Evolutionary conservation across 2,329 filamentous ascomycete genomes (phyloP).

Genomic region (Whalleya microplaca): DNA sequence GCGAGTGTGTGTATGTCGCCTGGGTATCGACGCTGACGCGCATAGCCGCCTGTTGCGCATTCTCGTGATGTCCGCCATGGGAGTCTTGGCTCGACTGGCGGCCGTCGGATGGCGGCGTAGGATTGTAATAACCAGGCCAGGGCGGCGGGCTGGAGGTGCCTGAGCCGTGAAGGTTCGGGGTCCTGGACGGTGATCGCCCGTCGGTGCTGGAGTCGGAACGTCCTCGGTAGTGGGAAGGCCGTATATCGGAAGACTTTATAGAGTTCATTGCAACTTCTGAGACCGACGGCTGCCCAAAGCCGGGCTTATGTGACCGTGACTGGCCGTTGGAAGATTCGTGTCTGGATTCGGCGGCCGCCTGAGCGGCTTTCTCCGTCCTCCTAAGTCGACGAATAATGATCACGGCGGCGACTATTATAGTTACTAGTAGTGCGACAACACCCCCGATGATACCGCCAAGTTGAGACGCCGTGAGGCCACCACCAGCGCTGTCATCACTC

Average conservation of each 20-base stretch:
- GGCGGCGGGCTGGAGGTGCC: conserved; percentile 26
- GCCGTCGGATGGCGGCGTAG: conserved; percentile 23
- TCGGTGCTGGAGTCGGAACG: conserved; percentile 23
- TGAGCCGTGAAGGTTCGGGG: conserved; percentile 24
- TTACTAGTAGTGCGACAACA: conserved; percentile 50
- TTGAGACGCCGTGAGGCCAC: conserved; percentile 44
- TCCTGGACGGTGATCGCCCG: conserved; percentile 24
- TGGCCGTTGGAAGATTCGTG: conserved; percentile 39
- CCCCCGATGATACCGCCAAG: conserved; percentile 60
- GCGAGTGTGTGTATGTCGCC: conserved; percentile 43
- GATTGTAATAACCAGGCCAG: conserved; percentile 20
- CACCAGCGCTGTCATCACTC: conserved; percentile 25
- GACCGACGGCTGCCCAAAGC: conserved; percentile 43
- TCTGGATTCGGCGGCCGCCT: conserved; percentile 41
- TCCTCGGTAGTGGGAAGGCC: conserved; percentile 30
- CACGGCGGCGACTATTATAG: conserved; percentile 50
- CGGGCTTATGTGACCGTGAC: conserved; percentile 41
- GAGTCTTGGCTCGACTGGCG: conserved; percentile 37
- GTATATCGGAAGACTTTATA: conserved; percentile 42
- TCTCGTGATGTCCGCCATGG: conserved; percentile 30
- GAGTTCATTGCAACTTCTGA: conserved; percentile 49
- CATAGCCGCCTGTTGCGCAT: conserved; percentile 16
- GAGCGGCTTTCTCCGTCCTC: conserved; percentile 46
- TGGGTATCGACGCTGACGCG: conserved; percentile 45
- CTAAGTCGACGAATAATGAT: conserved; percentile 56